Base-by-base conservation (phyloP, 352 stramenopile genomes). In the Phytophthora syringae region DNA sequence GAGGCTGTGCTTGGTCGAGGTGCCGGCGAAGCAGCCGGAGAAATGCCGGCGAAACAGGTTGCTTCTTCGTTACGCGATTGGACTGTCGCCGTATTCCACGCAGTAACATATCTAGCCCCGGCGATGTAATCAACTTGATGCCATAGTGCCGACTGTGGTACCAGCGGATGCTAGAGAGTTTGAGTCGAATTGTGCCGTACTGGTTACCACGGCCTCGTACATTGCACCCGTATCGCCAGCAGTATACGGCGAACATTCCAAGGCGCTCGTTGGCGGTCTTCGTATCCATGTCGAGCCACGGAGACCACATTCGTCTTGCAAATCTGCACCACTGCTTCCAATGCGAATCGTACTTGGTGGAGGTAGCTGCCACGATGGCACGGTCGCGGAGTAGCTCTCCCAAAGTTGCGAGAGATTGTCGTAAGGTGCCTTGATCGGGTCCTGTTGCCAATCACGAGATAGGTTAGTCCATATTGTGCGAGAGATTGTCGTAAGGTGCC, bases 351-450 rank as follows among this genome's bases (percentile, higher is more conserved):
- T 70, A 70, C 27, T 64, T 64, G 18, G 34, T 12, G 1, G 40
- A 60, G 18, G 56, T 67, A 70, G 60, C 49, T 12, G 21, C 27
- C 16, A 55, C 55, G 13, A 70, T 22, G 18, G 60, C 49, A 5
- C 62, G 18, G 7, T 18, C 20, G 0, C 42, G 20, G 2, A 70
- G 44, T 42, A 66, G n/a, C 16, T 13, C 6, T 66, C 59, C 53
- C 59, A 70, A 3, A 58, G 22, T 4, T 15, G 12, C 4, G 34
- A 74, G 44, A 70, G 54, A 74, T 74, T 30, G 54, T 56, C 27
- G 54, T 52, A 69, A n/a, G 50, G 50, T 7, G 36, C 20, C 2
- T 18, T 1, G 12, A 64, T 20, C 15, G 51, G 18, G 22, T 64
- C 20, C 54, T 65, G 56, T 18, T n/a, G 24, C 52, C 47, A 71